Evolutionary conservation across 305 asterid species (phyloP), one percentile per base, ranked within the genome.

Genomic region (Fraxinus xanthoxyloides): DNA sequence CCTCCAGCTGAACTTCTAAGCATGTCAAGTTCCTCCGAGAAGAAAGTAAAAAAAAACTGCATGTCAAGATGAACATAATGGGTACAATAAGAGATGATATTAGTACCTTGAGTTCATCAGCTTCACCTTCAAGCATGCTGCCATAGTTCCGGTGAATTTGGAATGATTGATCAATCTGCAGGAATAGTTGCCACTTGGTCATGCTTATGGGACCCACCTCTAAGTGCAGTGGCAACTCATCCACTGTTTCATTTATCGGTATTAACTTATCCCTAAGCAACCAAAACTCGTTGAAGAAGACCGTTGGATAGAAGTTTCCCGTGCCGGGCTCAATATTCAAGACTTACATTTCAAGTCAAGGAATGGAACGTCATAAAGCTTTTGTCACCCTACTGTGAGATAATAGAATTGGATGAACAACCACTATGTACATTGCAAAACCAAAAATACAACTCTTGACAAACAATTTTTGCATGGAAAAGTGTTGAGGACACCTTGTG

Each of bases 91-190:
- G 76, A 46, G 70, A 61, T 79, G 34, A 65, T 77, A 84, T 51
- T 17, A 75, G 32, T 88, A 94, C 98, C 98, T 96, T 96, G 59
- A 96, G 98, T 90, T 93, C 95, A 90, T 96, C 99, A 85, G 97
- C 97, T 87, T 94, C 99, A 31, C 99, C 99, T 80, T 96, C 99
- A 19, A 93, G 90, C 99, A 95, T 95, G 92, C 99, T 95, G 74
- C 99, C 99, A 79, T 95, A 95, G 86, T 72, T 94, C 84, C 94
- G 90, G 84, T 95, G 99, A 86, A 95, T 82, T 87, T 95, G 98
- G 89, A 95, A 95, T n/a, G 99, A 95, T 82, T 95, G 99, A 85
- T 95, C 99, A 81, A 95, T 93, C 94, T 95, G 99, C 77, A 93
- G 91, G 89, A 90, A 95, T 63, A 95, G 87, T 82, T 95, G 99